Evolutionary conservation across 2,329 filamentous ascomycete genomes (phyloP), one percentile per base, ranked within the genome.

Genomic region (Penicillium griseofulvum): DNA sequence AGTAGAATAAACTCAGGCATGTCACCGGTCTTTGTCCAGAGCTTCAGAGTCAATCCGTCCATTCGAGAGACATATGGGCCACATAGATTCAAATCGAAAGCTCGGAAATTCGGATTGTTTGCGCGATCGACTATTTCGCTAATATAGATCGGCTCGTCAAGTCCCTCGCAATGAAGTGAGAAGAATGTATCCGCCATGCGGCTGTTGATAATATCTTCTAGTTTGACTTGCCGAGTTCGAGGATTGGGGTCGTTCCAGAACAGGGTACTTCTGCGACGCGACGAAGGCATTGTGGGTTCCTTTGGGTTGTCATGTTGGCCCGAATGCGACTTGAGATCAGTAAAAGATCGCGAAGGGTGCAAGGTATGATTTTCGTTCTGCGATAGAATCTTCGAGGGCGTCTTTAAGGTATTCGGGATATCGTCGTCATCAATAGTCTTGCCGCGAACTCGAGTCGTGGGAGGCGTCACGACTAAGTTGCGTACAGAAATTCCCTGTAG

Each of bases 91-190:
- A 96, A 81, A 58, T 95, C 88, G 70, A 97, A 95, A 70, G 89
- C 88, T 41, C 85, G 85, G 71, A 96, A 97, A 65, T 88, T 91
- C 60, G 94, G 94, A 71, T 97, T 97, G 74, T 91, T 91, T n/a
- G 89, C 86, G 66, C 86, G 85, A 63, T 88, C 83, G 28, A 87
- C 83, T 22, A 88, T 80, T 74, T 97, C 93, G 68, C 91, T 96
- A 65, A 96, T 84, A 71, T 97, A 97, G n/a, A 97, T 76, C 0
- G 93, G 91, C 16, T 90, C 87, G 44, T 81, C 74, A 49, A 85
- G 74, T 4, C 76, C 83, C 1, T 83, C 77, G 43, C 87, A 83
- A 71, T 97, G 92, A 49, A 97, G 70, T 3, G 90, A 89, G 72
- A 96, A 94, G 80, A 96, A 97, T 16, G 87, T 86, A 74, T 97